Evolutionary conservation across 345 rosid species (phyloP).

Genomic region (Euphorbia peplus): DNA sequence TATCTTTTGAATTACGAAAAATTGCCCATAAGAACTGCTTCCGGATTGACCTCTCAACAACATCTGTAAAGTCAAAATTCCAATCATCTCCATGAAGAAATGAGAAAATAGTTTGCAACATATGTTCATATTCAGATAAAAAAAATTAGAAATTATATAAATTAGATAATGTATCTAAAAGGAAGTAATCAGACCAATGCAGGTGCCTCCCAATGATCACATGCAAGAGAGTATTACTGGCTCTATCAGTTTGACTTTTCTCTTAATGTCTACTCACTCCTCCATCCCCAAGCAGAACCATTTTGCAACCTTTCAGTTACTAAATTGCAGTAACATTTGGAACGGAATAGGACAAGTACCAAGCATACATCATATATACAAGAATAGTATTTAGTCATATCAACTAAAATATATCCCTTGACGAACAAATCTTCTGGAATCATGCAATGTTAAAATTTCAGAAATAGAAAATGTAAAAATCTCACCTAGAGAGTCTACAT

Average conservation of each 20-base stretch:
- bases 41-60: constrained; percentile 20
- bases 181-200: not conserved
- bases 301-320: too few relatives aligned
- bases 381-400: not conserved
- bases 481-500: constrained; percentile 50
- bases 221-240: not conserved
- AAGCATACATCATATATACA: not conserved
- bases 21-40: constrained; percentile 44
- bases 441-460: not conserved
- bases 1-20: constrained; percentile 21
- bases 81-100: not conserved
- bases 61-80: constrained; percentile 20
- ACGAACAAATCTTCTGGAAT: not conserved
- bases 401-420: not conserved
- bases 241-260: not conserved
- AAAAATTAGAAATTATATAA: not conserved
- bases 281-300: too few relatives aligned
- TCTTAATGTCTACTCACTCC: not conserved
- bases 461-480: constrained; percentile 3
- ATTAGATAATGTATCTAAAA: not conserved
- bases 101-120: not conserved
- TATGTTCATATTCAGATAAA: constrained; percentile 4
- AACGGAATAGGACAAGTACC: not conserved
- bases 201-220: not conserved
- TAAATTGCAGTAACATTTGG: not conserved